Conservation (phyloP, 2,329 filamentous ascomycete species). For the Aspergillus neoniger region DNA sequence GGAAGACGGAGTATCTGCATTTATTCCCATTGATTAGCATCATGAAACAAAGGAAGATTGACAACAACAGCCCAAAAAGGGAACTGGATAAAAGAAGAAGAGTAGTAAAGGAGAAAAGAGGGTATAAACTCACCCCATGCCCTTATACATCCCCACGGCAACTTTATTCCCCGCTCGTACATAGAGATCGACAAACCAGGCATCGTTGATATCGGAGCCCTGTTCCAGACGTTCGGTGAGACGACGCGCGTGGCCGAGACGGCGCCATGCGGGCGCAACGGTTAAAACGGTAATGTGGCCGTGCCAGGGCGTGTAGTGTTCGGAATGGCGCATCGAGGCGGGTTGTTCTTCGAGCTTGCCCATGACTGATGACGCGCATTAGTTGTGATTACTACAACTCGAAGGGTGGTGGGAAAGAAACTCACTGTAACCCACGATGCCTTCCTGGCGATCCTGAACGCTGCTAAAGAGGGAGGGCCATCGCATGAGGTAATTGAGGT, state of each 20-base stretch:
- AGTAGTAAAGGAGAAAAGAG: neutral
- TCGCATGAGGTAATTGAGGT: slow-evolving; percentile 91
- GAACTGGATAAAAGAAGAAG: too few species aligned
- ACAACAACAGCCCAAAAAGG: too few species aligned
- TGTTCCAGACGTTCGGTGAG: slow-evolving; percentile 79
- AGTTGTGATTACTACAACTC: neutral
- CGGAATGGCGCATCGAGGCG: slow-evolving; percentile 69
- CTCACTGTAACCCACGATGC: slow-evolving; percentile 91
- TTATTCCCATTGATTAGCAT: too few species aligned
- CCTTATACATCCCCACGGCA: slow-evolving; percentile 85
- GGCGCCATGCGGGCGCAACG: slow-evolving; percentile 80
- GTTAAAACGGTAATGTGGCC: slow-evolving; percentile 96
- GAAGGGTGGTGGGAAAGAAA: slow-evolving; percentile 14
- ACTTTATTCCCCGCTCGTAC: slow-evolving; percentile 85
- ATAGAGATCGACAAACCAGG: slow-evolving; percentile 96
- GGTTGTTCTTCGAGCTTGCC: slow-evolving; percentile 92
- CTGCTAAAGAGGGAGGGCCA: slow-evolving; percentile 96
- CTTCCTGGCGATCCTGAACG: slow-evolving; percentile 80
- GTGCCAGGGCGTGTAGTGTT: slow-evolving; percentile 98
- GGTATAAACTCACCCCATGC: slow-evolving; percentile 66
- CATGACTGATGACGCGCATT: slow-evolving; percentile 66
- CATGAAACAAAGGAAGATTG: too few species aligned
- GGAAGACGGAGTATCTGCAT: slow-evolving; percentile 74
- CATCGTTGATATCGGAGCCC: slow-evolving; percentile 77
- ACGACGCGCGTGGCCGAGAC: slow-evolving; percentile 82